Base-by-base conservation (phyloP, 1,284 basidiomycete species). In the Ganoderma resinaceum region DNA sequence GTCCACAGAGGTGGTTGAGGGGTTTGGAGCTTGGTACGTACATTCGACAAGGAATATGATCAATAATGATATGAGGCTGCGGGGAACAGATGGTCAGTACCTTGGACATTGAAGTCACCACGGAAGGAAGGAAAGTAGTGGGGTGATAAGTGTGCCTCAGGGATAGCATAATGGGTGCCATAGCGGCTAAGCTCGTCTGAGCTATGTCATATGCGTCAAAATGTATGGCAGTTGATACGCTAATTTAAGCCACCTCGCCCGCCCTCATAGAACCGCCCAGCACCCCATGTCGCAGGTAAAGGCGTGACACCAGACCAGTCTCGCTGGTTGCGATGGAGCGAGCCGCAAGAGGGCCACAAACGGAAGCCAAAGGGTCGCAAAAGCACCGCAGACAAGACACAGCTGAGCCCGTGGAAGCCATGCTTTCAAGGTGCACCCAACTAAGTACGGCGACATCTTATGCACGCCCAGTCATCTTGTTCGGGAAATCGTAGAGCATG, bases 1-100 rank as follows among this genome's bases (percentile, higher is more conserved):
- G 35, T 42, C 11, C 5, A 12, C n/a, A 37, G 6, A 6, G 5
- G 38, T 11, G 7, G 12, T 6, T 33, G 40, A 40, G 23, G 16
- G 18, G 1, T 37, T 2, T 37, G 16, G 20, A 18, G n/a, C 4
- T 11, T n/a, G 46, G 2, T 5, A 81, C 90, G 58, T 76, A 90
- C 92, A 94, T 87, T 94, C 93, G 38, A 94, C 79, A 11, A 93
- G 78, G 77, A 94, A 94, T 61, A 94, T 94, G 16, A 82, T 74
- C 42, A 94, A 78, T 11, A 94, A 77, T 0, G 92, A 91, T 31
- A 78, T 79, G 18, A 94, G 78, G 20, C 92, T 93, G 69, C 29
- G 11, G 18, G 29, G 8, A 40, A 26, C n/a, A 7, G 23, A 42
- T 6, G 6, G 58, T 60, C 2, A 60, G 37, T 40, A 1, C 23